These are phyloP conservation scores for Magnusiomyces tetraspermus DNA, from an alignment of 1,139 yeast genomes.

Conservation along the genomic window DNA sequence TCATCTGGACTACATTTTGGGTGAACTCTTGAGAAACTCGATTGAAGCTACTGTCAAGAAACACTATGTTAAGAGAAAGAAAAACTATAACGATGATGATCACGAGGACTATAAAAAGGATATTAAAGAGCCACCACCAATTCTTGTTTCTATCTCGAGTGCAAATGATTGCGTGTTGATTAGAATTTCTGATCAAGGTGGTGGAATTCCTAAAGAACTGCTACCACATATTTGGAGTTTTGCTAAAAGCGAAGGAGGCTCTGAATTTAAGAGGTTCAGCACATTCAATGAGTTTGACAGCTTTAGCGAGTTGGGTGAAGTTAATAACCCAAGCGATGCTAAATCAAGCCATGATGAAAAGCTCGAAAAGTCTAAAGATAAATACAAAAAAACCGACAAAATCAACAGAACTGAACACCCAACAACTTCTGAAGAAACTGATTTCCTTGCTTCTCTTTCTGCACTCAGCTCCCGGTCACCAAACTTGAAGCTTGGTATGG, in stretches of 20 bases:
- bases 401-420: neutral
- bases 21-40: conserved; percentile 78
- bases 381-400: conserved; percentile 14
- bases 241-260: conserved; percentile 32
- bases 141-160: conserved; percentile 59
- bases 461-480: conserved; percentile 63
- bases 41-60: conserved; percentile 63
- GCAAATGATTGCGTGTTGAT: conserved; percentile 60
- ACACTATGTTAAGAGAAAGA: conserved; percentile 24
- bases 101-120: neutral
- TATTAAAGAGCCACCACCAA: conserved; percentile 46
- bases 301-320: no score
- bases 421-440: neutral
- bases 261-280: no score
- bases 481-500: conserved; percentile 68
- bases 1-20: conserved; percentile 75
- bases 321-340: no score
- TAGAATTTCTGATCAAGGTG: conserved; percentile 82
- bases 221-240: conserved; percentile 73
- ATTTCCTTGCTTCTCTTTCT: conserved; percentile 35
- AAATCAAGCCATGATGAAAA: no score
- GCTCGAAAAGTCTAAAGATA: conserved; percentile 33
- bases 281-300: no score
- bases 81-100: conserved; percentile 20
- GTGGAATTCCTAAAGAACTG: conserved; percentile 59